A percentile compares a stretch with the other conserved stretches of the same genome.
phyloP scores from a whole-genome alignment of 352 stramenopile genomes.

The Ophiocytium majus region DNA sequence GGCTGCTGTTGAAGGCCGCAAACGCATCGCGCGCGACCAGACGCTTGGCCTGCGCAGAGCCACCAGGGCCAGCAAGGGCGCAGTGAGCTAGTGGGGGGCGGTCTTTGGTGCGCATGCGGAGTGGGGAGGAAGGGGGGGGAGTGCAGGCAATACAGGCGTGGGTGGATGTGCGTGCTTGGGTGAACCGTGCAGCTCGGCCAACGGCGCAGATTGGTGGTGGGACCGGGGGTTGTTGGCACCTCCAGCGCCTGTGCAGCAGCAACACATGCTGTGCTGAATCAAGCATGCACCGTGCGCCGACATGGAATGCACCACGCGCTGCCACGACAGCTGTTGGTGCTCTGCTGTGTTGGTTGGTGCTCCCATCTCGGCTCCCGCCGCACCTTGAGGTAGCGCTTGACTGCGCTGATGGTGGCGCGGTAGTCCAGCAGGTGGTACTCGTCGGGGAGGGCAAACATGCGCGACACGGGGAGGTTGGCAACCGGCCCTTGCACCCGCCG shows the following conservation, averaged over 20 bases:
- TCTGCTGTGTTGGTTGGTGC: not conserved
- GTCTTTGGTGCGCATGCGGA: too few species aligned
- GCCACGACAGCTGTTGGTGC: not conserved
- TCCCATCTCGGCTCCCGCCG: not conserved
- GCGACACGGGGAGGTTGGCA: slow-evolving; percentile 85
- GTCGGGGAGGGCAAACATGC: slow-evolving; percentile 92
- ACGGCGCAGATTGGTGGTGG: too few species aligned
- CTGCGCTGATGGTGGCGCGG: slow-evolving; percentile 72
- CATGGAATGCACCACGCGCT: not conserved
- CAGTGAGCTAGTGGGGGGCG: too few species aligned
- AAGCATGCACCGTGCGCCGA: not conserved
- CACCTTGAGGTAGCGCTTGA: slow-evolving; percentile 71
- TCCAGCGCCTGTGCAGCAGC: not conserved
- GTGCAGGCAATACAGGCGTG: too few species aligned
- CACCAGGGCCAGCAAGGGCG: too few species aligned
- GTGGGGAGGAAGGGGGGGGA: too few species aligned
- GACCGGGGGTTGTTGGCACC: not conserved
- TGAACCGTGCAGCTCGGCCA: too few species aligned
- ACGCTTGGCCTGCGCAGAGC: slow-evolving; percentile 62
- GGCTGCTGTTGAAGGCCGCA: slow-evolving; percentile 76
- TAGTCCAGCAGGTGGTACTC: slow-evolving; percentile 91
- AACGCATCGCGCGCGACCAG: slow-evolving; percentile 82
- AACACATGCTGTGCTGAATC: not conserved
- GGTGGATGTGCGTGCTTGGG: too few species aligned
- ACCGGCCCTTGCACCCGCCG: slow-evolving; percentile 76